These are phyloP conservation scores for Pyrenochaeta sp. DNA, from an alignment of 2,329 filamentous ascomycete genomes.

Conservation along the genomic window DNA sequence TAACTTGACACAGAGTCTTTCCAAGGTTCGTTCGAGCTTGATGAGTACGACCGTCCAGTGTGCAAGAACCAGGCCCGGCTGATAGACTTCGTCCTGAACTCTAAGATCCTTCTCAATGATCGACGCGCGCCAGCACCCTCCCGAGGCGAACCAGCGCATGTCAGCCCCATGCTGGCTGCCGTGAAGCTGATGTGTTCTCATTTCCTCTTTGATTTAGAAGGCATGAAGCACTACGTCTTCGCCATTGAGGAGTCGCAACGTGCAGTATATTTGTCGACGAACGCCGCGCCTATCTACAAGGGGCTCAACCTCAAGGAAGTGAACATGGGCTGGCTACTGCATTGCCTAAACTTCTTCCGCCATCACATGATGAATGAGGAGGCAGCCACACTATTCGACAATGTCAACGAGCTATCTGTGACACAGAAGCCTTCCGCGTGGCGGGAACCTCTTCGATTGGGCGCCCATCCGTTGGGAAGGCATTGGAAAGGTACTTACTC, in stretches of 20 bases:
- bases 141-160: slow-evolving; percentile 6
- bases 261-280: slow-evolving; percentile 52
- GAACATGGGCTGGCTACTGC: slow-evolving; percentile 57
- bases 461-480: slow-evolving; percentile 48
- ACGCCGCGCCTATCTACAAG: slow-evolving; percentile 51
- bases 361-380: slow-evolving; percentile 56
- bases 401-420: slow-evolving; percentile 47
- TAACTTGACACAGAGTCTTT: slow-evolving; percentile 40
- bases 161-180: slow-evolving; percentile 32
- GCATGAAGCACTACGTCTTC: slow-evolving; percentile 32
- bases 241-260: slow-evolving; percentile 57
- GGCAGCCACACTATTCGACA: slow-evolving; percentile 49
- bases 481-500: slow-evolving; percentile 63
- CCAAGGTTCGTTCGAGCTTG: slow-evolving; percentile 20
- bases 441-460: slow-evolving; percentile 48
- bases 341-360: slow-evolving; percentile 63
- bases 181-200: slow-evolving; percentile 46
- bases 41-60: slow-evolving; percentile 28
- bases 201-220: slow-evolving; percentile 35
- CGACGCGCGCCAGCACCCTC: slow-evolving; percentile 26
- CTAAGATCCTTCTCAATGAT: slow-evolving; percentile 36
- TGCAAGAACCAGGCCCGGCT: slow-evolving; percentile 49
- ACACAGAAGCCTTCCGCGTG: slow-evolving; percentile 55
- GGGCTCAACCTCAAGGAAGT: slow-evolving; percentile 49
- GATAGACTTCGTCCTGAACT: slow-evolving; percentile 40